These are phyloP conservation scores for Venturia nashicola DNA, from an alignment of 2,329 filamentous ascomycete genomes.

Conservation along the genomic window DNA sequence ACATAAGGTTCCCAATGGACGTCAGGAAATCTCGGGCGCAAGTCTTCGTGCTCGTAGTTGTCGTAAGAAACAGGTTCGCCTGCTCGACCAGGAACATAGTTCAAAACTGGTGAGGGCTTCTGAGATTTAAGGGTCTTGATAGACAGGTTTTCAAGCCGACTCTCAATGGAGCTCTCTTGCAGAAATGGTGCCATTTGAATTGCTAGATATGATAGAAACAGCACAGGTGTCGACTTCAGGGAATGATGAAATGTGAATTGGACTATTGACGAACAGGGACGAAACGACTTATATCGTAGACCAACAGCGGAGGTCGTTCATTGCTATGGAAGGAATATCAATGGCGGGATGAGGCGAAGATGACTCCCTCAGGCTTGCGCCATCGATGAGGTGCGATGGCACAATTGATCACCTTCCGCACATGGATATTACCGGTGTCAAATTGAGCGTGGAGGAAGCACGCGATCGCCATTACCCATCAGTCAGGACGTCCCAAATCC, in stretches of 20 bases:
- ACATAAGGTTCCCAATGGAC: slow-evolving; percentile 38
- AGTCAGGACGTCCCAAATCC: background rate
- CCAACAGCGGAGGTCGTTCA: background rate
- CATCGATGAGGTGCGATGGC: slow-evolving; percentile 4
- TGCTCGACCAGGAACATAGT: background rate
- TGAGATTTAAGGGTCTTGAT: background rate
- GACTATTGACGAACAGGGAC: background rate
- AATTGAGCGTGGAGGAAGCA: background rate
- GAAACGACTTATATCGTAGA: background rate
- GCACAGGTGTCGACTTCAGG: background rate
- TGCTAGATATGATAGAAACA: background rate
- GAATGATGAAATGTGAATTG: background rate
- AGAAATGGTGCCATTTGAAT: background rate
- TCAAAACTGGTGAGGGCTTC: background rate
- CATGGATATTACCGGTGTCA: background rate
- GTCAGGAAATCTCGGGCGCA: slow-evolving; percentile 41
- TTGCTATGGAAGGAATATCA: background rate
- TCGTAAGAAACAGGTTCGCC: background rate
- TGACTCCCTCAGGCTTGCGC: background rate
- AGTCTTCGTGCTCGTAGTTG: slow-evolving; percentile 39
- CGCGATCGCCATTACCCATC: background rate
- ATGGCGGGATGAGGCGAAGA: background rate
- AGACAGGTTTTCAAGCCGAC: background rate
- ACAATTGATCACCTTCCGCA: background rate
- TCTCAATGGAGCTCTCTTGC: background rate